Percentiles rank a stretch among this genome's conserved stretches.
Conservation (phyloP, 371 early-diverging fungal species). For the Mortierella sp. region DNA sequence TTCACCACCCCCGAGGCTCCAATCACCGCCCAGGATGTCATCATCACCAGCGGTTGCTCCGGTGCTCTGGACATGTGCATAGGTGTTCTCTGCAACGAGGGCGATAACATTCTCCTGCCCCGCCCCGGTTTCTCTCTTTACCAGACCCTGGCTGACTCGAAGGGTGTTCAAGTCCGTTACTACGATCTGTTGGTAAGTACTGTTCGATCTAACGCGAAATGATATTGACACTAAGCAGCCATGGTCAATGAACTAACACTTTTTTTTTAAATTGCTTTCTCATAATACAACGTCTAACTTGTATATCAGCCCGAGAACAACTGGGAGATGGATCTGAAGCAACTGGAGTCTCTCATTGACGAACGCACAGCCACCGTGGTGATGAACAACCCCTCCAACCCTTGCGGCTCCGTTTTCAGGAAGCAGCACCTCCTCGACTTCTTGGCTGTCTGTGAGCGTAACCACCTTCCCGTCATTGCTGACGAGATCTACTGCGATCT, state of each 20-base stretch:
- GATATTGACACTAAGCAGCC: no score
- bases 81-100: constrained; percentile 79
- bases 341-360: constrained; percentile 85
- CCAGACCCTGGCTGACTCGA: constrained; percentile 82
- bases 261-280: background rate
- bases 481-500: constrained; percentile 96
- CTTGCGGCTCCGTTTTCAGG: constrained; percentile 91
- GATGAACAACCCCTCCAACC: constrained; percentile 93
- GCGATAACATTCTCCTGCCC: constrained; percentile 88
- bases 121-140: constrained; percentile 94
- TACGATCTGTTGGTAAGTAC: constrained; percentile 78
- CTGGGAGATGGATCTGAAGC: constrained; percentile 89
- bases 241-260: no score
- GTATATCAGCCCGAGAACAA: constrained; percentile 70
- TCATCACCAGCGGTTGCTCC: constrained; percentile 88
- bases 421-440: constrained; percentile 78
- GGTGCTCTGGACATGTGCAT: constrained; percentile 86
- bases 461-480: constrained; percentile 86
- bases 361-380: constrained; percentile 83
- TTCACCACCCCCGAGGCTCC: constrained; percentile 77
- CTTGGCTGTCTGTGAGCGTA: constrained; percentile 77
- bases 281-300: background rate
- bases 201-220: constrained; percentile 6
- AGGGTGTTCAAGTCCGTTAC: constrained; percentile 80
- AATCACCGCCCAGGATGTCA: constrained; percentile 79